These are phyloP conservation scores for Rosa rugosa DNA, from an alignment of 306 rosid species.

Conservation along the genomic window DNA sequence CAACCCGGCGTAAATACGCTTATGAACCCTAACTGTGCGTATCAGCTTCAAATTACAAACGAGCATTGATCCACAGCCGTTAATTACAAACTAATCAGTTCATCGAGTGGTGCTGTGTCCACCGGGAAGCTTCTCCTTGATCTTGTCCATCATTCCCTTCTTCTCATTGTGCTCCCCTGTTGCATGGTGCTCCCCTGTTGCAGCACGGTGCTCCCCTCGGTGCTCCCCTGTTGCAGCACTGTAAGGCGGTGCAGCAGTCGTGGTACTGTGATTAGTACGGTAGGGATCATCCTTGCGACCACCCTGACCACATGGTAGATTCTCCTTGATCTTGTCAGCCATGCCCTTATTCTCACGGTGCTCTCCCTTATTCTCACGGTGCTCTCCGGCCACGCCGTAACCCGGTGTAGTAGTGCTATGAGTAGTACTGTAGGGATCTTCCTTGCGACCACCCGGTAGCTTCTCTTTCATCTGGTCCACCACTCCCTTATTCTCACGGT, in stretches of 20 bases:
- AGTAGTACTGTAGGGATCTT: neutral
- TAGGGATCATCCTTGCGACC: neutral
- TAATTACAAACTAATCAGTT: too few species aligned
- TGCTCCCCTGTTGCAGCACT: neutral
- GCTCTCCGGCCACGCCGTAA: neutral
- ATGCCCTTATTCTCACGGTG: constrained; percentile 35
- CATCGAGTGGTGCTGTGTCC: constrained; percentile 4
- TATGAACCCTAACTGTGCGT: too few species aligned
- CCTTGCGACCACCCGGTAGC: constrained; percentile 28
- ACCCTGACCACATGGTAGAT: constrained; percentile 30
- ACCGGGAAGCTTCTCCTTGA: constrained; percentile 49
- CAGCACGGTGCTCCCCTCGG: neutral
- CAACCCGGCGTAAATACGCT: too few species aligned
- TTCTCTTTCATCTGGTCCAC: constrained; percentile 5
- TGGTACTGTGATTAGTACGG: neutral
- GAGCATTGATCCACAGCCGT: neutral
- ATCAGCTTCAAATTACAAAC: too few species aligned
- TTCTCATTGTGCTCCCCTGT: too few species aligned
- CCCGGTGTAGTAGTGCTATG: neutral
- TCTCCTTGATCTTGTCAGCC: constrained; percentile 45
- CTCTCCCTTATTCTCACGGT: constrained; percentile 18
- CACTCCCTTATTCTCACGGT: too few species aligned
- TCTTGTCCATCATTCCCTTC: constrained; percentile 41
- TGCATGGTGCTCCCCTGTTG: neutral
- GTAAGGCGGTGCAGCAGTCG: neutral